Base-by-base conservation (phyloP, 106 monocot genomes). In the Narthecium ossifragum region DNA sequence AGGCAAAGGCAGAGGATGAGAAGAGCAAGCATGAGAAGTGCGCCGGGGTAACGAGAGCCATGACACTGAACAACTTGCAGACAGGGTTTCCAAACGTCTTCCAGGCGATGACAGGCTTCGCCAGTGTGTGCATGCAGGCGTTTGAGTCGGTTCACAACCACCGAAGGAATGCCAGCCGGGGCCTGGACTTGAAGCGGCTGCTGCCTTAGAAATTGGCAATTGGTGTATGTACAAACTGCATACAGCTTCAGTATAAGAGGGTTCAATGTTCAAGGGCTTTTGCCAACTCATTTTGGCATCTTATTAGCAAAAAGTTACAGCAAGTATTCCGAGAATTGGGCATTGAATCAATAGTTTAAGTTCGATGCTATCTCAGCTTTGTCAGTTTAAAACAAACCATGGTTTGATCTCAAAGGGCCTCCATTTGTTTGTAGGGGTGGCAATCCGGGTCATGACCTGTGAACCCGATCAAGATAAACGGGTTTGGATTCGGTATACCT, bases 11-110 rank as follows among this genome's bases (percentile, higher is more conserved):
- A 0, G 90, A 84, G 48, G 96, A 98, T 27, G 96, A 98, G 81
- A 90, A 73, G 79, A 79, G 51, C 32, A 90, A 77, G 62, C 80
- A 74, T 41, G 76, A 90, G 62, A 98, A 90, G 73, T 80, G 72
- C 40, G 75, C 71, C 0, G 67, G 70, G 5, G 74, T 81, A 13
- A 98, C 84, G 1, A 80, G 90, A 63, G 96, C 81, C 0, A 87
- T 90, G 96, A 98, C 90, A 20, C 54, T 90, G 43, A 98, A 98
- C 64, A 98, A 87, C 58, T 63, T 98, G 36, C 86, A 98, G 73
- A 98, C 96, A 0, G 96, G 86, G 2, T 78, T 90, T 32, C 96
- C 96, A 1, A 90, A 87, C 33, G 75, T 98, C 21, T 98, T 98
- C 67, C 86, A 90, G 69, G 83, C 96, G 1, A 83, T 98, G 65